Percentiles rank a stretch among this genome's conserved stretches.
These are phyloP conservation scores for Phialemoniopsis sp. DNA, from an alignment of 2,329 filamentous ascomycete species.

Conservation along the genomic window DNA sequence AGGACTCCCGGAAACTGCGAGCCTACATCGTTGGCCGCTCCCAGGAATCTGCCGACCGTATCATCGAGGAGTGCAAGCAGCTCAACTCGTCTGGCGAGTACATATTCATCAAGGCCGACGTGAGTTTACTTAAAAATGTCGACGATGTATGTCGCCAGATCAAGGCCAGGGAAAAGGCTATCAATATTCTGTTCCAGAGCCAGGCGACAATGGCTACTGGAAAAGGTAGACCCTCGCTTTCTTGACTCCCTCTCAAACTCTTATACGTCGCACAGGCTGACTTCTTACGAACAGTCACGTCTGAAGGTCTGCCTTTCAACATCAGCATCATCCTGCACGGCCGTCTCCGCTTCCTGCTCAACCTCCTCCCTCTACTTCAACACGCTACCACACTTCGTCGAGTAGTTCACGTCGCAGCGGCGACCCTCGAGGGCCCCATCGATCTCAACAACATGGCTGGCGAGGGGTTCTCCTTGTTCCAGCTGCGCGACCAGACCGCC, in stretches of 20 bases:
- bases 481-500: constrained; percentile 38
- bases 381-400: constrained; percentile 40
- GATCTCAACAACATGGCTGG: constrained; percentile 32
- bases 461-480: constrained; percentile 24
- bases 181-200: constrained; percentile 25
- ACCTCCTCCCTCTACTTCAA: constrained; percentile 52
- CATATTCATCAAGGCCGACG: constrained; percentile 39
- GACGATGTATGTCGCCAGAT: constrained; percentile 47
- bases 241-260: too few relatives aligned
- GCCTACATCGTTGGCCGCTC: constrained; percentile 46
- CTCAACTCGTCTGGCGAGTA: constrained; percentile 39
- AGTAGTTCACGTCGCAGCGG: constrained; percentile 49
- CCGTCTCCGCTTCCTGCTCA: constrained; percentile 51
- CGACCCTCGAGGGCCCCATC: constrained; percentile 45
- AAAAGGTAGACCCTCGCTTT: too few relatives aligned
- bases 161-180: constrained; percentile 38
- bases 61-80: constrained; percentile 33
- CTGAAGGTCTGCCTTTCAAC: constrained; percentile 51
- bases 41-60: constrained; percentile 29
- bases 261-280: too few relatives aligned
- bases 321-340: constrained; percentile 51
- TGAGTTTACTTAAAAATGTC: constrained; percentile 40
- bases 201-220: constrained; percentile 1
- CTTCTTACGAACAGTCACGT: constrained; percentile 37
- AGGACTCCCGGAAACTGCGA: constrained; percentile 29